Evolutionary conservation across 352 stramenopile species (phyloP), one percentile per base, ranked within the genome.

Genomic region (Pythium pectinolyticum): DNA sequence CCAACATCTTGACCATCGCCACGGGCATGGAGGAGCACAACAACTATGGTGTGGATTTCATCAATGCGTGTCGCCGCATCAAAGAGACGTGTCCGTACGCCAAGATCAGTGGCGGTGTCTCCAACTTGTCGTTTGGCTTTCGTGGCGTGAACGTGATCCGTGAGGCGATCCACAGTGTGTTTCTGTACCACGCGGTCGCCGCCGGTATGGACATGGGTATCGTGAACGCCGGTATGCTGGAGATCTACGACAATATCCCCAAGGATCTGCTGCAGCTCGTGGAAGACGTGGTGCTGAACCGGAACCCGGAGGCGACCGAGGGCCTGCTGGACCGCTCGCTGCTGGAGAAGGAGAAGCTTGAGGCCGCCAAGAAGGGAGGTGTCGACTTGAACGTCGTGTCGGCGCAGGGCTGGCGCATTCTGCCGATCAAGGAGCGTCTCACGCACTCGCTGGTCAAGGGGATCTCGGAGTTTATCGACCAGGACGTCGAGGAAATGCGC

Each of bases 191-290:
- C 74, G 95, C 94, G 3, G 95, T 98, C 52, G 70, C 98, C 35
- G 94, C 94, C 57, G 97, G 97, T 31, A 99, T 99, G 97, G 97
- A 99, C 77, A 97, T 99, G 79, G 97, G 97, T 65, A 99, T 99
- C 73, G 97, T 99, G 40, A 99, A 99, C 74, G 89, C 95, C 9
- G 80, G 88, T 37, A 90, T 86, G 79, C 72, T 89, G 25, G 78
- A 95, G 59, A 75, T 96, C 52, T 95, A 96, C 64, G 86, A 95
- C 63, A 72, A 96, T 43, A 95, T 96, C 52, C 80, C 84, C 34
- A 57, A 61, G 12, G 89, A 98, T 40, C 74, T 99, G 14, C 82
- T 90, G 6, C 75, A 95, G 64, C 79, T 96, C 25, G 88, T 95
- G 24, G 95, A 98, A 63, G 90, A 98, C 62, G 87, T 98, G 1